Conservation (phyloP, 2,329 filamentous ascomycete species). For the Metarhizium humberi region DNA sequence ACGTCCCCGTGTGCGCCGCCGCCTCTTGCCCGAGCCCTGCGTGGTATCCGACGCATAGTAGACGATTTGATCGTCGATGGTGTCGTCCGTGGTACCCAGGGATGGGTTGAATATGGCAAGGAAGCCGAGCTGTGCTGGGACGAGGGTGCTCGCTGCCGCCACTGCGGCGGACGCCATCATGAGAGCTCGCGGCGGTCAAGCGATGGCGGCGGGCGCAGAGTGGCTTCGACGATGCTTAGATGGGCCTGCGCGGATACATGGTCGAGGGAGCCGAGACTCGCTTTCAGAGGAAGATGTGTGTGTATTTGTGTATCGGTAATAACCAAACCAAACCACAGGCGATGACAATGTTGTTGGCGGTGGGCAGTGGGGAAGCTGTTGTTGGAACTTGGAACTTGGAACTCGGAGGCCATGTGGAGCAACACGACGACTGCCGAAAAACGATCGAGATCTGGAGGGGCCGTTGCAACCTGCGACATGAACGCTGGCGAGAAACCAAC, state of each 20-base stretch:
- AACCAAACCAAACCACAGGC: no score
- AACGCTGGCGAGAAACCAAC: no score
- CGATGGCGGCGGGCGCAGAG: background rate
- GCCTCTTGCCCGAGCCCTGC: constrained; percentile 28
- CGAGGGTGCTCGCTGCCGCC: constrained; percentile 13
- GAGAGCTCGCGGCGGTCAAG: background rate
- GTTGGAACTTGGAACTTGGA: no score
- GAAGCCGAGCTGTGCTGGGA: constrained; percentile 78
- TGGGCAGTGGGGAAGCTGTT: no score
- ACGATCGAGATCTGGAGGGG: no score
- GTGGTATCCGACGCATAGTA: constrained; percentile 69
- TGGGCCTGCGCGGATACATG: background rate
- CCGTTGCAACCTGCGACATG: no score
- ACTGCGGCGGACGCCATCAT: constrained; percentile 13
- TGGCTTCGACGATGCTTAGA: background rate
- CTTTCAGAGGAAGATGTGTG: no score
- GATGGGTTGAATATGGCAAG: constrained; percentile 92
- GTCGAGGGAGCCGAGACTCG: background rate
- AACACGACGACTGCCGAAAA: no score
- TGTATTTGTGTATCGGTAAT: no score
- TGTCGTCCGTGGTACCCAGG: constrained; percentile 50
- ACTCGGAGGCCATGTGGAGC: no score
- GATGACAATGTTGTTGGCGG: no score
- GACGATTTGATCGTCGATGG: constrained; percentile 72
- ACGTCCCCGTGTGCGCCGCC: constrained; percentile 30